These are phyloP conservation scores for Nakazawaea ambrosiae DNA, from an alignment of 805 yeast genomes.

Conservation along the genomic window DNA sequence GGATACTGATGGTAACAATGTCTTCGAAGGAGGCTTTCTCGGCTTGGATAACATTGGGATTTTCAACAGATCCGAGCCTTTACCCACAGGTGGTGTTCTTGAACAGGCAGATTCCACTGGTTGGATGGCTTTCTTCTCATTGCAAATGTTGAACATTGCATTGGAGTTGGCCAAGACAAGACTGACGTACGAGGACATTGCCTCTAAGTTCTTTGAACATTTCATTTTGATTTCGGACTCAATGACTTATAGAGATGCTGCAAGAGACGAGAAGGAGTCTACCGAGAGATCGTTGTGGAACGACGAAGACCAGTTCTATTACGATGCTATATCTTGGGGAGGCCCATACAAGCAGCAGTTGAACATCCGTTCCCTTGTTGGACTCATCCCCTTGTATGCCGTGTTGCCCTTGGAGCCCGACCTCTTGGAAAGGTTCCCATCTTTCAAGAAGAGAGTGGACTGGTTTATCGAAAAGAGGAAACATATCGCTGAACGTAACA, in stretches of 20 bases:
- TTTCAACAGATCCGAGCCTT: constrained; percentile 86
- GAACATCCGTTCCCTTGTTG: constrained; percentile 86
- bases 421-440: constrained; percentile 66
- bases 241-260: constrained; percentile 61
- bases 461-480: constrained; percentile 76
- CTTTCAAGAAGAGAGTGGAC: constrained; percentile 72
- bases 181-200: constrained; percentile 86
- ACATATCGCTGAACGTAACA: constrained; percentile 68
- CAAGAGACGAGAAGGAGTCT: constrained; percentile 30
- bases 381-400: constrained; percentile 87
- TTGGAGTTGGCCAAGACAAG: constrained; percentile 81
- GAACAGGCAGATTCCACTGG: constrained; percentile 97
- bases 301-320: constrained; percentile 80
- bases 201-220: constrained; percentile 91
- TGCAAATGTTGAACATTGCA: constrained; percentile 90
- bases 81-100: constrained; percentile 85
- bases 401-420: constrained; percentile 84
- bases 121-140: constrained; percentile 92
- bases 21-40: constrained; percentile 90
- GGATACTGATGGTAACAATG: constrained; percentile 78
- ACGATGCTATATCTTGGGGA: constrained; percentile 86
- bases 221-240: constrained; percentile 89
- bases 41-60: constrained; percentile 92
- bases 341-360: constrained; percentile 56
- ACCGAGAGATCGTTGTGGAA: constrained; percentile 76